phyloP scores from a whole-genome alignment of 371 early-diverging fungal genomes.

The Mucor racemosus region DNA sequence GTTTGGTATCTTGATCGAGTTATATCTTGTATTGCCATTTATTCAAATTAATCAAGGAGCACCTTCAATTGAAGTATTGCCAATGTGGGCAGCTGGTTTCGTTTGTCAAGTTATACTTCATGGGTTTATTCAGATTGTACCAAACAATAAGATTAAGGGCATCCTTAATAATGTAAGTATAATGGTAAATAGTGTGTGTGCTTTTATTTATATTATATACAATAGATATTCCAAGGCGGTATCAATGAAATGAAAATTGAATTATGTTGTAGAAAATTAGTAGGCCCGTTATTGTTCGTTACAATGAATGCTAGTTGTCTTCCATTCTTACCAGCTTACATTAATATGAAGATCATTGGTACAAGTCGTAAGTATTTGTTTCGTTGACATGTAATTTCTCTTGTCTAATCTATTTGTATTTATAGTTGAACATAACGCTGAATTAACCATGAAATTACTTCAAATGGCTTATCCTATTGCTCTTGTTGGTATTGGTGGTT shows the following conservation, averaged over 20 bases:
- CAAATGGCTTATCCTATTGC: conserved; percentile 47
- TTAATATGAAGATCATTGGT: conserved; percentile 14
- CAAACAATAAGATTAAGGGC: conserved; percentile 31
- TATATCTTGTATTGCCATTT: conserved; percentile 56
- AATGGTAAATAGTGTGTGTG: no score
- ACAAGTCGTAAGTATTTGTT: conserved; percentile 4
- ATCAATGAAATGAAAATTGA: conserved; percentile 24
- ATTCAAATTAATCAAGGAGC: conserved; percentile 26
- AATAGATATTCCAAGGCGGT: conserved; percentile 28
- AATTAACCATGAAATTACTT: conserved; percentile 30
- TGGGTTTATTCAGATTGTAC: conserved; percentile 34
- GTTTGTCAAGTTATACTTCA: conserved; percentile 44
- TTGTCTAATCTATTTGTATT: background rate
- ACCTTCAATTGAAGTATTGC: conserved; percentile 36
- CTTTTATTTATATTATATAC: no score
- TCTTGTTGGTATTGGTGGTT: conserved; percentile 28
- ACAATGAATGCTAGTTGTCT: conserved; percentile 2
- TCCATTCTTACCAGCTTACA: conserved; percentile 18
- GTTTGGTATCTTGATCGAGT: conserved; percentile 52
- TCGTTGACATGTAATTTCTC: background rate
- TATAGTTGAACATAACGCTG: conserved; percentile 23
- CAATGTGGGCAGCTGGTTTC: conserved; percentile 55
- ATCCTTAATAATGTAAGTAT: conserved; percentile 39
- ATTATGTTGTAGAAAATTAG: conserved; percentile 1
- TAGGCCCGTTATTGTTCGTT: conserved; percentile 12